Base-by-base conservation (phyloP, 2,329 filamentous ascomycete species). In the Epichloe festucae region DNA sequence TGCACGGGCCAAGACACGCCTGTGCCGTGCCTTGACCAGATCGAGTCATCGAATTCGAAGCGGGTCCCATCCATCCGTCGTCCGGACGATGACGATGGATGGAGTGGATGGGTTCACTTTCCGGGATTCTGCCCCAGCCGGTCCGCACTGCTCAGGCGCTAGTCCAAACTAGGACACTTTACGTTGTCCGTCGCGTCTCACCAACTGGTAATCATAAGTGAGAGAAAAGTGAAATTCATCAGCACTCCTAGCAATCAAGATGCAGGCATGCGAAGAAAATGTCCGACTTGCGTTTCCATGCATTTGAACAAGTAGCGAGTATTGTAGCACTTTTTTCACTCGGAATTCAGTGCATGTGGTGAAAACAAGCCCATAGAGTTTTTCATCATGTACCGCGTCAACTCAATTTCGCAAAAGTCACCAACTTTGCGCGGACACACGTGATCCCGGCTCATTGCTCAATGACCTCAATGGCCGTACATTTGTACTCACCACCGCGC, bases 151-250 rank as follows among this genome's bases (percentile, higher is more conserved):
- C 8, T 12, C n/a, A 12, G 1, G 17, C 46, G 8, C 49, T 46
- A 54, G 31, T 39, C 52, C 41, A 0, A 8, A 21, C 17, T 21
- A 17, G 41, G 36, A 10, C 2, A 1, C 3, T 6, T 8, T 27
- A 15, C 40, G n/a, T 35, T 34, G 34, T 21, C 7, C 11, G 52
- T 49, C 52, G 52, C 52, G 52, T 54, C 52, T 54, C 49, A 38
- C 52, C 31, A 38, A 35, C 34, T 6, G 15, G 21, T 5, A 15
- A 12, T 6, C 6, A 11, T 19, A 11, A 39, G 11, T n/a, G 39
- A 4, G 14, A 15, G 14, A 21, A 36, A 50, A 31, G 38, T 40
- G 17, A 50, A 43, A 12, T 23, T 43, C 11, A 17, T 8, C 14
- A 21, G 5, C 19, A 21, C 7, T 10, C 31, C 23, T 14, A 5